A percentile compares a stretch with the other conserved stretches of the same genome.
Conservation (phyloP, 441 rosid species). For the Adansonia madagascariensis region DNA sequence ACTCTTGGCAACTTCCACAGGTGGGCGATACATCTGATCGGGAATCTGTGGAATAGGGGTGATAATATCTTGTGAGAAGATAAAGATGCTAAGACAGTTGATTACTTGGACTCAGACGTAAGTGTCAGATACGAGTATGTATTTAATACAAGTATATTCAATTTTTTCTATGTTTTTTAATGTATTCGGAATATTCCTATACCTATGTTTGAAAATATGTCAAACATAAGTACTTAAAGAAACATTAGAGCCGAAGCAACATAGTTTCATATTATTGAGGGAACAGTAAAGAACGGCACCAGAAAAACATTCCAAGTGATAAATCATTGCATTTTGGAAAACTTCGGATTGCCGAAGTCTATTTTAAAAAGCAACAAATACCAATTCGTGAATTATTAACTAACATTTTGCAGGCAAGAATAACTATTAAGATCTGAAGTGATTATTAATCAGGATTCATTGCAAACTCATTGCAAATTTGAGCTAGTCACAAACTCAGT, state of each 20-base stretch:
- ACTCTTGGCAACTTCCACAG: constrained; percentile 63
- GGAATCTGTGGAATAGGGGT: constrained; percentile 44
- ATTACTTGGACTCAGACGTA: too few species aligned
- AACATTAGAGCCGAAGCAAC: too few species aligned
- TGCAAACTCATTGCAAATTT: neutral
- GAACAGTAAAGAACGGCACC: neutral
- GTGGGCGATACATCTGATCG: constrained; percentile 64
- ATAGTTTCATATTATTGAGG: neutral
- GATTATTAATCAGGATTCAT: neutral
- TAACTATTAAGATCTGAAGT: neutral
- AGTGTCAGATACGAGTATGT: too few species aligned
- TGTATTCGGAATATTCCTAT: too few species aligned
- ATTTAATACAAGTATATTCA: too few species aligned
- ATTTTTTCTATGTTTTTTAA: too few species aligned
- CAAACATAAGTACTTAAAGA: too few species aligned
- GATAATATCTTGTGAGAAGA: neutral
- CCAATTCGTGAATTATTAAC: neutral
- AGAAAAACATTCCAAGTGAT: neutral
- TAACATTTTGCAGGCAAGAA: neutral
- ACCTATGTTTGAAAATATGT: too few species aligned
- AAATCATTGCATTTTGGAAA: neutral
- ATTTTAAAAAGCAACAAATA: neutral
- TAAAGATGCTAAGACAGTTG: neutral
- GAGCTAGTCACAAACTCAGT: neutral
- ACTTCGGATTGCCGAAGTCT: neutral